These are phyloP conservation scores for Tuber indicum DNA, from an alignment of 495 filamentous ascomycete species.

Conservation along the genomic window DNA sequence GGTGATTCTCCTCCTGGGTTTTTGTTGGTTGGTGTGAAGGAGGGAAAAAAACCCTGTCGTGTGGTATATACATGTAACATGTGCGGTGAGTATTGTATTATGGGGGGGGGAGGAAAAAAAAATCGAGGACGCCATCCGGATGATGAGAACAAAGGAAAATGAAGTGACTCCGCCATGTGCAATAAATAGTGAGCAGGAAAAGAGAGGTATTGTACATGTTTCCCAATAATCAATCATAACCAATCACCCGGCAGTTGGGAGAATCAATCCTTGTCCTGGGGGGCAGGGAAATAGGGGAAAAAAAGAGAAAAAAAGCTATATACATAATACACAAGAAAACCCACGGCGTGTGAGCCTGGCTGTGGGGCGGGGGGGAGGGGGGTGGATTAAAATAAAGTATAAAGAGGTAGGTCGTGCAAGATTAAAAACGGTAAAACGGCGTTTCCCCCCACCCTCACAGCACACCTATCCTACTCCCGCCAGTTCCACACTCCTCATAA, in stretches of 20 bases:
- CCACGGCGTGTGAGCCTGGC: too few relatives aligned
- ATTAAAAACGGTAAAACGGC: neutral
- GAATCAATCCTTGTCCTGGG: neutral
- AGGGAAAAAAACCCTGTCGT: too few relatives aligned
- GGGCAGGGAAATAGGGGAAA: neutral
- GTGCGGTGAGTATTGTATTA: neutral
- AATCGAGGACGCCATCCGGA: neutral
- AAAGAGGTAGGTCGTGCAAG: neutral
- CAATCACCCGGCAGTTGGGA: neutral
- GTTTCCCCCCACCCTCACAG: neutral
- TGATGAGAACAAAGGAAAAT: neutral
- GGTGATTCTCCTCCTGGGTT: neutral
- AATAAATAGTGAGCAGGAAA: neutral
- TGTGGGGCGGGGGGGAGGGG: slow-evolving; percentile 7
- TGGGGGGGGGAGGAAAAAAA: too few relatives aligned
- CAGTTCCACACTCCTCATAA: neutral
- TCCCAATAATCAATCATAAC: neutral
- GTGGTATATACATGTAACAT: too few relatives aligned
- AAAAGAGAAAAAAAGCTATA: neutral
- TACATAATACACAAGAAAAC: neutral
- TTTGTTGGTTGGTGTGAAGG: too few relatives aligned
- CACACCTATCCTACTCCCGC: neutral
- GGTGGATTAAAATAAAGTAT: slow-evolving; percentile 5
- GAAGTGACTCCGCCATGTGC: neutral
- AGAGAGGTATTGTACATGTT: neutral